Conservation (phyloP, 2,329 filamentous ascomycete genomes). For the Epicoccum nigrum region DNA sequence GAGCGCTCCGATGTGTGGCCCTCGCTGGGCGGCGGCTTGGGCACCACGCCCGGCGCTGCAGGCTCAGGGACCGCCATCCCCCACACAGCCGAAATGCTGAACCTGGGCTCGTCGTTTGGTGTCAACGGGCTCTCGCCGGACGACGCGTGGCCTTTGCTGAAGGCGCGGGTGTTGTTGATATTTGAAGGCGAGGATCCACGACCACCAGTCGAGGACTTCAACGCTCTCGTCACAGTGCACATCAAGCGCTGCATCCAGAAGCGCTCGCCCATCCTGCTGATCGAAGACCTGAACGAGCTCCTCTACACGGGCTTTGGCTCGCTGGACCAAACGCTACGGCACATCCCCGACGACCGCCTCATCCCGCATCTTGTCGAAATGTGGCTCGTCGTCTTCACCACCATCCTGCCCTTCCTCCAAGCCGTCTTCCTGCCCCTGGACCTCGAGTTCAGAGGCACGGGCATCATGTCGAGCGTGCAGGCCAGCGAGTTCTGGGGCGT, state of each 20-base stretch:
- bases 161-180: constrained; percentile 75
- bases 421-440: constrained; percentile 93
- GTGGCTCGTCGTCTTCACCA: constrained; percentile 92
- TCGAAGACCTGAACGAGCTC: constrained; percentile 78
- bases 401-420: constrained; percentile 90
- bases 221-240: constrained; percentile 78
- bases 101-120: constrained; percentile 55
- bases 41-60: constrained; percentile 28
- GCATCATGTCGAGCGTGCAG: constrained; percentile 78
- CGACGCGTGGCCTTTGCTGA: constrained; percentile 82
- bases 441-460: constrained; percentile 86
- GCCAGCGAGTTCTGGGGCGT: constrained; percentile 91
- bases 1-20: constrained; percentile 50
- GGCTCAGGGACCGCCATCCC: constrained; percentile 38
- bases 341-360: constrained; percentile 82
- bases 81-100: constrained; percentile 50
- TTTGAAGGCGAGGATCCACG: constrained; percentile 83
- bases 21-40: constrained; percentile 29
- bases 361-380: constrained; percentile 89
- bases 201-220: constrained; percentile 83
- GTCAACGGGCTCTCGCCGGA: constrained; percentile 61
- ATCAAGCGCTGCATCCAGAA: constrained; percentile 79
- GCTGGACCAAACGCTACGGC: constrained; percentile 80
- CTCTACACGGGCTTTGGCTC: constrained; percentile 82
- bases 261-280: constrained; percentile 70